Conservation (phyloP, 2,329 filamentous ascomycete species). For the Pseudocercospora musae region DNA sequence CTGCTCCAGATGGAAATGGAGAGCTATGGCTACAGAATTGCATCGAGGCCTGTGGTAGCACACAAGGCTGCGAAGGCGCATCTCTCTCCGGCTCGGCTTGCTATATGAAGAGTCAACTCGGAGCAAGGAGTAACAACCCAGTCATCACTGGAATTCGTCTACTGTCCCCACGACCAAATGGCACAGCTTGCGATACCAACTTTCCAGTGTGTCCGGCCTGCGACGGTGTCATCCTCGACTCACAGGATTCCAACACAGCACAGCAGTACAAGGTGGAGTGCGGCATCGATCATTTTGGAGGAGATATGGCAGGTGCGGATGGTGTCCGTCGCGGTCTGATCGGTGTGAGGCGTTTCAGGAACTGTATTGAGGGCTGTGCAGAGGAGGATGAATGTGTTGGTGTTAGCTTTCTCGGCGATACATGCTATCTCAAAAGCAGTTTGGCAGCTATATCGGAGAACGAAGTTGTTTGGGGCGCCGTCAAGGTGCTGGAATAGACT, state of each 20-base stretch:
- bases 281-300: constrained; percentile 29
- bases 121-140: neutral
- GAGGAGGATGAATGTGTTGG: constrained; percentile 25
- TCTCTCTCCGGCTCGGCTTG: constrained; percentile 20
- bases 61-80: constrained; percentile 25
- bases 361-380: constrained; percentile 27
- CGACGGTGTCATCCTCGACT: constrained; percentile 20
- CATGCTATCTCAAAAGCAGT: constrained; percentile 7
- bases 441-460: neutral
- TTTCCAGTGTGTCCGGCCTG: constrained; percentile 20
- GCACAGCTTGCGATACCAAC: neutral
- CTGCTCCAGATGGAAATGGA: neutral
- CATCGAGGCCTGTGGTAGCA: constrained; percentile 25
- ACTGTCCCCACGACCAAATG: neutral
- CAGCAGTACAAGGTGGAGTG: constrained; percentile 23
- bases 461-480: neutral
- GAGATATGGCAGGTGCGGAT: constrained; percentile 22
- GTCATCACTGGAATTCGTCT: neutral
- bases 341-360: constrained; percentile 9
- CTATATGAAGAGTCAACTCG: constrained; percentile 5
- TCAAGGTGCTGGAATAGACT: neutral
- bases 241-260: neutral
- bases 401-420: constrained; percentile 19
- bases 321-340: constrained; percentile 6
- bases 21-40: constrained; percentile 23